phyloP scores from a whole-genome alignment of 495 filamentous ascomycete species.

The Usnea hakonensis region DNA sequence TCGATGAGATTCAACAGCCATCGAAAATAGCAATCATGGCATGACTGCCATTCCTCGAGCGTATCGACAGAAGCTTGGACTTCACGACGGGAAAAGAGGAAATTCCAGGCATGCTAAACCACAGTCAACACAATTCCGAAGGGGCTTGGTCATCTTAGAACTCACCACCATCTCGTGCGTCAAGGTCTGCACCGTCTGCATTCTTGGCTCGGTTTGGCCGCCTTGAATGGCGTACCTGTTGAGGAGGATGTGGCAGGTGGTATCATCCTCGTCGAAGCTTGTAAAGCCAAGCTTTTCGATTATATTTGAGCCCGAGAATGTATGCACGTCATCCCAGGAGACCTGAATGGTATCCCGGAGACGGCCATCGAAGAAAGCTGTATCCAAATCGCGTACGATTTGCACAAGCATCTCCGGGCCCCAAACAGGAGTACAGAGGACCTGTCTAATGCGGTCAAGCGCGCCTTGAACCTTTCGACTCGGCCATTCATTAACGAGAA shows the following conservation, averaged over 20 bases:
- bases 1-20: not conserved
- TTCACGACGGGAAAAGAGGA: not conserved
- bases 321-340: not conserved
- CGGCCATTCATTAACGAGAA: too few species aligned
- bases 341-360: not conserved
- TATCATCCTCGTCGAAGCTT: too few species aligned
- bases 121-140: too few species aligned
- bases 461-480: too few species aligned
- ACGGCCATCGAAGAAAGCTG: conserved; percentile 6
- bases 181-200: not conserved
- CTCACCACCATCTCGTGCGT: conserved; percentile 11
- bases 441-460: too few species aligned
- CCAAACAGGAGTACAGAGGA: too few species aligned
- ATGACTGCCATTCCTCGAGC: not conserved
- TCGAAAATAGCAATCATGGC: not conserved
- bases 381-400: conserved; percentile 13
- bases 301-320: too few species aligned
- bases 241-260: not conserved
- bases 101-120: conserved; percentile 1
- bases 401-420: conserved; percentile 18
- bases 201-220: not conserved
- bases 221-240: not conserved
- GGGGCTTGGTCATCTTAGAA: too few species aligned
- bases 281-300: too few species aligned
- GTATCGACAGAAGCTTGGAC: not conserved